A percentile compares a stretch with the other conserved stretches of the same genome.
Evolutionary conservation across 345 rosid genomes (phyloP).

Genomic region (Zanthoxylum bungeanum): DNA sequence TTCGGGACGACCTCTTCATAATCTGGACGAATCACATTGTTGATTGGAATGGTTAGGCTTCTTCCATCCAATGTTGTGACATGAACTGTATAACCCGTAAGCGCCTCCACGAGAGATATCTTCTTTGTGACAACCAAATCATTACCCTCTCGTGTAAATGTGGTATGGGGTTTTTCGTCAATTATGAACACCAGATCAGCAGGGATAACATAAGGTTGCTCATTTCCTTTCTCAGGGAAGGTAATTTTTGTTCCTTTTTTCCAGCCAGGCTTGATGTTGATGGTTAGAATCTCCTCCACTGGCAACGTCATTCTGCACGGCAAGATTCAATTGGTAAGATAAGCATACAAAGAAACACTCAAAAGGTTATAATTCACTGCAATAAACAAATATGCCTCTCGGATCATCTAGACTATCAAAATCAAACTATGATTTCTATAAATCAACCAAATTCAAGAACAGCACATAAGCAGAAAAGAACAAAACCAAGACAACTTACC

Average conservation of each 20-base stretch:
- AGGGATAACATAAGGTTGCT: conserved; percentile 74
- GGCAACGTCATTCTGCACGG: conserved; percentile 62
- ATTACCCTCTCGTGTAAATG: conserved; percentile 77
- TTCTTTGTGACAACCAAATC: conserved; percentile 62
- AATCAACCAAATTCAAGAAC: neutral
- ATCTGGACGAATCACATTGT: conserved; percentile 59
- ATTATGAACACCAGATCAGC: too few relatives aligned
- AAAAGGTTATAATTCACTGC: too few relatives aligned
- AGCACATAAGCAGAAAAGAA: too few relatives aligned
- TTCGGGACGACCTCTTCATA: conserved; percentile 75
- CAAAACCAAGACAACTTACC: conserved; percentile 36
- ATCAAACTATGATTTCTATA: neutral
- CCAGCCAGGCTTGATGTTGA: conserved; percentile 90
- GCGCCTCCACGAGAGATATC: conserved; percentile 66
- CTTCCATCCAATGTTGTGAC: conserved; percentile 72
- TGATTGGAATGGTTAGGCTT: conserved; percentile 50
- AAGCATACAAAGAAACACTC: neutral
- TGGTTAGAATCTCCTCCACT: conserved; percentile 70
- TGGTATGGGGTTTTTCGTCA: too few relatives aligned
- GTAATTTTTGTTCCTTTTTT: conserved; percentile 90
- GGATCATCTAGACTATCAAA: neutral
- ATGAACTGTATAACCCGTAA: conserved; percentile 53
- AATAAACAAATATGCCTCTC: neutral
- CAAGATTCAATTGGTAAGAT: neutral
- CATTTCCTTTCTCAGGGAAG: conserved; percentile 84